phyloP scores from a whole-genome alignment of 83 land plant genomes.

The Isoetes engelmannii region DNA sequence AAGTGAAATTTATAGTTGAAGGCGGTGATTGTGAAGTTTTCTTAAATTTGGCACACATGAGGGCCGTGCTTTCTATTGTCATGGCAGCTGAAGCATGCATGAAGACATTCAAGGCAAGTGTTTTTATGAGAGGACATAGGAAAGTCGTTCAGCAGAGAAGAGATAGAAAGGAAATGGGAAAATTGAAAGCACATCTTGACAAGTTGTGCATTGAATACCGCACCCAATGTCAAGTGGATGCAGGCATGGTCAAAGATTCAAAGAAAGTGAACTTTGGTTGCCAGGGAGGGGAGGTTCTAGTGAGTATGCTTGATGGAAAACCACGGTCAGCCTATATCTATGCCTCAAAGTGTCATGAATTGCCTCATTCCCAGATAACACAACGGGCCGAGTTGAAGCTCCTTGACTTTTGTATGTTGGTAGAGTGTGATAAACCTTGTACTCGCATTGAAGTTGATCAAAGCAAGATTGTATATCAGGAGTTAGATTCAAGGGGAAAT shows the following conservation, averaged over 20 bases:
- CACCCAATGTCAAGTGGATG: slow-evolving; percentile 51
- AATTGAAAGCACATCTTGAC: slow-evolving; percentile 55
- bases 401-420: slow-evolving; percentile 34
- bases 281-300: slow-evolving; percentile 70
- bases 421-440: slow-evolving; percentile 51
- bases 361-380: neutral
- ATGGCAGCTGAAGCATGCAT: slow-evolving; percentile 45
- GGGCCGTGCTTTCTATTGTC: slow-evolving; percentile 46
- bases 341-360: slow-evolving; percentile 29
- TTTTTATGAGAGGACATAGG: slow-evolving; percentile 17
- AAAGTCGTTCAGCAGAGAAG: slow-evolving; percentile 26
- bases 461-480: slow-evolving; percentile 62
- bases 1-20: slow-evolving; percentile 49
- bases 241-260: slow-evolving; percentile 62
- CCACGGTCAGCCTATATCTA: slow-evolving; percentile 56
- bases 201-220: slow-evolving; percentile 44
- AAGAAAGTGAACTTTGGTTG: slow-evolving; percentile 87
- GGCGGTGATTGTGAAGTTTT: slow-evolving; percentile 55
- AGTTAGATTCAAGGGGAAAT: slow-evolving; percentile 30
- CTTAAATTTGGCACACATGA: slow-evolving; percentile 51
- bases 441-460: slow-evolving; percentile 62
- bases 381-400: slow-evolving; percentile 34
- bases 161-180: slow-evolving; percentile 26
- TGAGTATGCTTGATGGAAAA: slow-evolving; percentile 70
- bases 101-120: slow-evolving; percentile 27